These are phyloP conservation scores for Fusarium continuum DNA, from an alignment of 2,329 filamentous ascomycete species.

Conservation along the genomic window DNA sequence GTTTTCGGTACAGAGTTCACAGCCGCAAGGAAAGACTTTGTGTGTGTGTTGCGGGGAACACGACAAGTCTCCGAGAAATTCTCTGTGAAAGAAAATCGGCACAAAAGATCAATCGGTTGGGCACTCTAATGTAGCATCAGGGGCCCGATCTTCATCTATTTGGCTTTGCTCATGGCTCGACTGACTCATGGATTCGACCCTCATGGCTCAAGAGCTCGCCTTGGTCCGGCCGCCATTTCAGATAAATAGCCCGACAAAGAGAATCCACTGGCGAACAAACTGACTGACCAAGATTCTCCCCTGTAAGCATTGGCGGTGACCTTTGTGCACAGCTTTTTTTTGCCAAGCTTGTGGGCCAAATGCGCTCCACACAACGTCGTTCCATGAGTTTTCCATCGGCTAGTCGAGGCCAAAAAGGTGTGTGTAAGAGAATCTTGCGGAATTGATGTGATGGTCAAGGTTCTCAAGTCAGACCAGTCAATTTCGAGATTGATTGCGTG, in stretches of 20 bases:
- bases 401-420: not conserved
- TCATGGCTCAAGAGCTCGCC: not conserved
- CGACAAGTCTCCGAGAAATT: not conserved
- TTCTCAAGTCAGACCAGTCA: not conserved
- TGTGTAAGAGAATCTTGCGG: not conserved
- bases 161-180: not conserved
- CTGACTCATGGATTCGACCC: too few relatives aligned
- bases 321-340: conserved; percentile 3
- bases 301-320: conserved; percentile 16
- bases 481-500: not conserved
- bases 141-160: not conserved
- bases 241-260: conserved; percentile 1
- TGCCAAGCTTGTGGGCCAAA: conserved; percentile 31
- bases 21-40: not conserved
- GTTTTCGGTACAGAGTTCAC: not conserved
- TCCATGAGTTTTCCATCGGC: conserved; percentile 24
- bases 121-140: not conserved
- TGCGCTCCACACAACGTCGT: conserved; percentile 28
- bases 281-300: not conserved
- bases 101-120: not conserved
- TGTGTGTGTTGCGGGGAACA: not conserved
- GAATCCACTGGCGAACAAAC: not conserved
- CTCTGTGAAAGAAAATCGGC: not conserved
- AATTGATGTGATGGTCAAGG: not conserved
- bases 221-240: not conserved